Evolutionary conservation across 495 filamentous ascomycete genomes (phyloP), one percentile per base, ranked within the genome.

Genomic region (Podospora bellae-mahoneyi): DNA sequence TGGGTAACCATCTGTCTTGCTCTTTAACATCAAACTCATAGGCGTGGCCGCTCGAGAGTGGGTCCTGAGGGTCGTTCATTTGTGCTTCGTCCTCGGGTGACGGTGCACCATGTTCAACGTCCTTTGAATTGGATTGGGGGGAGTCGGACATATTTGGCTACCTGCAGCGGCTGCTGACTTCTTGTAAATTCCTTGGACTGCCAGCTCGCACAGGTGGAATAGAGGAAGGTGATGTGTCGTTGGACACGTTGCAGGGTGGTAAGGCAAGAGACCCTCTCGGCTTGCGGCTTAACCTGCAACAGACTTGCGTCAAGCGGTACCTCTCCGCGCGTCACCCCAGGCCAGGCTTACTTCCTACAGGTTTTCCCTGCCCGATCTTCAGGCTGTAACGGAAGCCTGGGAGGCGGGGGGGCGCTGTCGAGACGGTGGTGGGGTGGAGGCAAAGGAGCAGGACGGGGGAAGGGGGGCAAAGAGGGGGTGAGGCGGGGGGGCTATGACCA

Each of bases 1-100:
- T 99, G 82, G 95, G 95, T 80, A 99, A 89, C 95, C 95, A 99
- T 85, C 95, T 85, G 83, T 99, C 95, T 81, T 99, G 95, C 81
- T 99, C 95, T 85, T 99, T 99, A 81, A 99, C 96, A 83, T 99
- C 95, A 80, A 98, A 97, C 83, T 98, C 95, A 84, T 90, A 93
- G 84, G 86, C 77, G 77, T 83, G 82, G 74, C 79, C 83, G 77
- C 78, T 78, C 77, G 82, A 79, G 75, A 84, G 84, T 85, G 84
- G 84, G 81, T 87, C 85, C 74, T 83, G 81, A 78, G 79, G 79
- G 74, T 86, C 84, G 76, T 84, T 85, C 84, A 86, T 85, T 82
- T 84, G 82, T 82, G 80, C 82, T 79, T 84, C 84, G 78, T 97
- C 92, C 82, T 96, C 92, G 84, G 90, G 89, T 84, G 94, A 96